Evolutionary conservation across 1,284 basidiomycete species (phyloP).

Genomic region (Trichosporon faecale): DNA sequence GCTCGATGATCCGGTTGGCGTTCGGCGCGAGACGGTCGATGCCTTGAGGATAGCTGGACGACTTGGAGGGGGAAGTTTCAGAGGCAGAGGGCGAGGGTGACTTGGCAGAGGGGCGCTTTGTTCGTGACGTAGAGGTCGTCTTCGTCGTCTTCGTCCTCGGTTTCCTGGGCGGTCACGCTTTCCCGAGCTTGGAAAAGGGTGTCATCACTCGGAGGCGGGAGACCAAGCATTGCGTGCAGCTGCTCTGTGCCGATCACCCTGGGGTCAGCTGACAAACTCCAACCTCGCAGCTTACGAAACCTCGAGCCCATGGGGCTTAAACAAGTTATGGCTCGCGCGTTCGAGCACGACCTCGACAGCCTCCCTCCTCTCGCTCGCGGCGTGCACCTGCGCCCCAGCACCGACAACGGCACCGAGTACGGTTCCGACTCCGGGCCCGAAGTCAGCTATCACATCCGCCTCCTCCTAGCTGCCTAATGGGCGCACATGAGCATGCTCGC

Average conservation of each 20-base stretch:
- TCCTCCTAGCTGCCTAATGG: background rate
- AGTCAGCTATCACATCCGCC: background rate
- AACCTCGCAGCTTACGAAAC: background rate
- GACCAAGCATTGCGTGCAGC: background rate
- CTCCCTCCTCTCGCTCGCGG: background rate
- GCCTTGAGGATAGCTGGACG: background rate
- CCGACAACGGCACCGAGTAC: background rate
- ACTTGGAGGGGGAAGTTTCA: no score
- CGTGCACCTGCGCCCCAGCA: background rate
- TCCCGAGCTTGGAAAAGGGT: no score
- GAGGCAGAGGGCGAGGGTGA: background rate
- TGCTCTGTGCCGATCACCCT: background rate
- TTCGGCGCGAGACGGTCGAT: background rate
- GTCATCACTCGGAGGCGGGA: background rate
- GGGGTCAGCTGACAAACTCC: background rate
- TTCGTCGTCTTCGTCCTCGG: background rate
- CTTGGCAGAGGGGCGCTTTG: background rate
- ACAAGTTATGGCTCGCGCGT: background rate
- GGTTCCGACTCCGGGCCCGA: background rate
- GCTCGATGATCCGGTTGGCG: background rate
- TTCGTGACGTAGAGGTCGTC: background rate
- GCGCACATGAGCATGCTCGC: background rate
- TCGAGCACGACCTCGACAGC: background rate
- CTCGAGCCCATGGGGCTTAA: background rate
- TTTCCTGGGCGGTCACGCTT: background rate